Evolutionary conservation across 2,329 filamentous ascomycete species (phyloP).

Genomic region (Fusarium sp.): DNA sequence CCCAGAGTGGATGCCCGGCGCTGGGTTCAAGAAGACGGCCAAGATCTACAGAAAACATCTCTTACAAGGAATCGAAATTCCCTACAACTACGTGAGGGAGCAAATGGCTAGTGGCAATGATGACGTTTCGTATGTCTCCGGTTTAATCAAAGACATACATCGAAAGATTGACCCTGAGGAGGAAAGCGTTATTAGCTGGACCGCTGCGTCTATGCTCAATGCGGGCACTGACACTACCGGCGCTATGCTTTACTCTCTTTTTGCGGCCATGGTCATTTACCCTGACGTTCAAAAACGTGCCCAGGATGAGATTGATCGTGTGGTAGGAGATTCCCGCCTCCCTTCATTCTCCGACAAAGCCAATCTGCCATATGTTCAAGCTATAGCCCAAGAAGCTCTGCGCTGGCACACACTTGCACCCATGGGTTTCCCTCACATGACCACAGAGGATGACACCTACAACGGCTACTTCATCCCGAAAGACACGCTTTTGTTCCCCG

Average conservation of each 20-base stretch:
- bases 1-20: conserved; percentile 19
- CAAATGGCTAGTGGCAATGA: conserved; percentile 1
- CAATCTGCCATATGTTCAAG: conserved; percentile 60
- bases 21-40: conserved; percentile 13
- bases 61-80: neutral
- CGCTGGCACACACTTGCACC: conserved; percentile 53
- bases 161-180: conserved; percentile 17
- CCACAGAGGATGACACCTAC: conserved; percentile 50
- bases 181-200: conserved; percentile 23
- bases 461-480: conserved; percentile 49
- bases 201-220: conserved; percentile 41
- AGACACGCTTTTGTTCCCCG: conserved; percentile 36
- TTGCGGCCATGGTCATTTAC: conserved; percentile 63
- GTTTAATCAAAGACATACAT: conserved; percentile 1
- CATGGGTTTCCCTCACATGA: conserved; percentile 56
- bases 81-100: conserved; percentile 6
- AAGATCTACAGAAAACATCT: neutral
- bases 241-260: conserved; percentile 51
- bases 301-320: conserved; percentile 59
- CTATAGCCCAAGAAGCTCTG: conserved; percentile 51
- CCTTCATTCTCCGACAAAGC: conserved; percentile 60
- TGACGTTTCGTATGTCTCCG: conserved; percentile 16
- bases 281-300: conserved; percentile 59
- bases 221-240: conserved; percentile 54
- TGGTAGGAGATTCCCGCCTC: conserved; percentile 59